Evolutionary conservation across 176 grass and related monocot species (phyloP), one percentile per base, ranked within the genome.

Genomic region (sorghum (Sorghum bicolor)): DNA sequence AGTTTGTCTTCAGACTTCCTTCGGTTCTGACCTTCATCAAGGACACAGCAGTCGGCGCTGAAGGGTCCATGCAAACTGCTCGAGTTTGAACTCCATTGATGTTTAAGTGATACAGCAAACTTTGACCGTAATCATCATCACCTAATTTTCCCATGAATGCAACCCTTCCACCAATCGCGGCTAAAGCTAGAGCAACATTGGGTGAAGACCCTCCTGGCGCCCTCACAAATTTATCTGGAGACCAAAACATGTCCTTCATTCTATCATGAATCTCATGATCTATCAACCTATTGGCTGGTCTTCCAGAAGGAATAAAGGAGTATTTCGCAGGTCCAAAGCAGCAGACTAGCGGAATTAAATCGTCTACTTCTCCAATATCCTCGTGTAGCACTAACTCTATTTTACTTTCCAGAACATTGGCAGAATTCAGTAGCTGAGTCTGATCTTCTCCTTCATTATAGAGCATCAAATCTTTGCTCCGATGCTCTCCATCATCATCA

Each of bases 71-170:
- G 66, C 62, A 78, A 73, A 91, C 57, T 26, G 88, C 76, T 70
- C 85, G 80, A 76, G 89, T 95, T 84, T 91, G 91, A 83, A 98
- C 91, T 77, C 88, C 81, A 12, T 88, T 91, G 34, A 77, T 16
- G 22, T 93, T 93, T 63, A 98, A 86, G 74, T 88, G 78, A 74
- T 89, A 90, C 43, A 95, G 10, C 55, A 95, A 70, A 53, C 88
- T 87, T 64, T 88, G 79, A 30, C 93, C 96, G 37, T 90, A 89
- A 25, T 87, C 87, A 83, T 98, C 95, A 82, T 88, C 82, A 10
- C 96, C 96, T 85, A 98, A 82, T 86, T 95, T 95, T 65, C 96
- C 96, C 91, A 98, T 91, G 80, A 98, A 98, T 62, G 20, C 88
- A 70, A 92, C 93, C 65, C 68, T 87, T 40, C 88, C 88, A n/a